phyloP scores from a whole-genome alignment of 1,284 basidiomycete genomes.

The Ustilago vetiveriae region DNA sequence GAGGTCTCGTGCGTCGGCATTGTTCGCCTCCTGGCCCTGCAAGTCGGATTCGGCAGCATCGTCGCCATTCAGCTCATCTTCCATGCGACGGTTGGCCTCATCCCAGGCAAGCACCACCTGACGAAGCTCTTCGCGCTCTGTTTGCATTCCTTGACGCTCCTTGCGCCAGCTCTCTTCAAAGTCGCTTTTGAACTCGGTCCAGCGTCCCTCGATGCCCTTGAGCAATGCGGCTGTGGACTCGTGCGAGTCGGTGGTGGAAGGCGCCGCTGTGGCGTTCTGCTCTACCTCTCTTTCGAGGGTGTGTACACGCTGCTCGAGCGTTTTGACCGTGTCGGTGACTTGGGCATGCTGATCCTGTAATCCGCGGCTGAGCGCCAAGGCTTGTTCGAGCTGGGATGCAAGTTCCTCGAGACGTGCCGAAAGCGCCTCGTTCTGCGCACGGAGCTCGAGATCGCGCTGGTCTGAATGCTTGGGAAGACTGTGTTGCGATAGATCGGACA shows the following conservation, averaged over 20 bases:
- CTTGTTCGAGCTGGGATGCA: slow-evolving; percentile 79
- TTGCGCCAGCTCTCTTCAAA: slow-evolving; percentile 68
- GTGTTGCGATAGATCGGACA: slow-evolving; percentile 11
- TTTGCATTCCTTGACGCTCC: slow-evolving; percentile 82
- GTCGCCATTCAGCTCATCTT: slow-evolving; percentile 61
- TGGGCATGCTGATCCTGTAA: slow-evolving; percentile 81
- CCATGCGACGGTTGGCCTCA: slow-evolving; percentile 69
- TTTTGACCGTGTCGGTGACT: slow-evolving; percentile 80
- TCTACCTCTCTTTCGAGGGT: slow-evolving; percentile 68
- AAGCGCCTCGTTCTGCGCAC: slow-evolving; percentile 74
- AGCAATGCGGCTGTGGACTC: slow-evolving; percentile 34
- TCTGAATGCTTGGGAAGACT: slow-evolving; percentile 17
- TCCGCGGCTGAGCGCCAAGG: slow-evolving; percentile 77
- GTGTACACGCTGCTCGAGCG: slow-evolving; percentile 74
- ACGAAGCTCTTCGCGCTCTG: slow-evolving; percentile 80
- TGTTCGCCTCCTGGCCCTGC: slow-evolving; percentile 12
- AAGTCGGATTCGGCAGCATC: slow-evolving; percentile 3
- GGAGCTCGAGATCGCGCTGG: slow-evolving; percentile 65
- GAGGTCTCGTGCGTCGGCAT: too few species aligned
- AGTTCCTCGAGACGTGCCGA: slow-evolving; percentile 77
- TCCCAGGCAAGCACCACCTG: slow-evolving; percentile 86
- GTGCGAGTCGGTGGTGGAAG: slow-evolving; percentile 8
- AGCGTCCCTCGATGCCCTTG: slow-evolving; percentile 77
- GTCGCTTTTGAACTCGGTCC: slow-evolving; percentile 71
- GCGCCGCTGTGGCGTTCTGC: slow-evolving; percentile 22